phyloP scores from a whole-genome alignment of 116 monocot species.

The Phalaenopsis hybrid region DNA sequence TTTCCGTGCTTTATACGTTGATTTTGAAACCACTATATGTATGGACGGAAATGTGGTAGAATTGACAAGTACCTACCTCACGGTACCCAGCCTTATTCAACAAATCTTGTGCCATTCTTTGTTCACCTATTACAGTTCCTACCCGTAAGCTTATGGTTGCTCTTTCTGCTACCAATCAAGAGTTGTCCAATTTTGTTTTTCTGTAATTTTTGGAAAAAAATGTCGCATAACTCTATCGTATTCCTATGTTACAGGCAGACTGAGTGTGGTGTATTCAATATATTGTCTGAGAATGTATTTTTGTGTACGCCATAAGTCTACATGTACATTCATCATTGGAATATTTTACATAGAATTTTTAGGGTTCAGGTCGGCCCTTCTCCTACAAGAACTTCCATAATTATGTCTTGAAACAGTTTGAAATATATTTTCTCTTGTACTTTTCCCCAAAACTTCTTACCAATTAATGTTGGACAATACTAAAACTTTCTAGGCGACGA shows the following conservation, averaged over 20 bases:
- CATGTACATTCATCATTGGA: too few species aligned
- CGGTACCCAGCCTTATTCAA: not conserved
- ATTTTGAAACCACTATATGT: not conserved
- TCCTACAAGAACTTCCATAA: not conserved
- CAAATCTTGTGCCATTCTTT: not conserved
- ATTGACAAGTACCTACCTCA: not conserved
- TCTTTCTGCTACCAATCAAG: not conserved
- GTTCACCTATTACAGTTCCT: not conserved
- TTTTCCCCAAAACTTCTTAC: not conserved
- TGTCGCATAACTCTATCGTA: not conserved
- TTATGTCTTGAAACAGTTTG: not conserved
- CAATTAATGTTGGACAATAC: not conserved
- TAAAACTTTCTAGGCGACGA: not conserved
- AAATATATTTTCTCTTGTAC: not conserved
- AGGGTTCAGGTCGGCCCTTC: not conserved
- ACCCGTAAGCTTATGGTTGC: not conserved
- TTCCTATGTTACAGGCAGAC: not conserved
- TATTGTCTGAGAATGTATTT: not conserved
- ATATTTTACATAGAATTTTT: not conserved
- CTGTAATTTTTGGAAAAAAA: not conserved
- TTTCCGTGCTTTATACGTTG: not conserved
- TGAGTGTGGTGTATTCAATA: not conserved
- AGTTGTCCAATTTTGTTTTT: not conserved
- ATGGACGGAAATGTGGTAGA: not conserved
- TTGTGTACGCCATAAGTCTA: not conserved